Base-by-base conservation (phyloP, 1,284 basidiomycete species). In the Cutaneotrichosporon spelunceum region DNA sequence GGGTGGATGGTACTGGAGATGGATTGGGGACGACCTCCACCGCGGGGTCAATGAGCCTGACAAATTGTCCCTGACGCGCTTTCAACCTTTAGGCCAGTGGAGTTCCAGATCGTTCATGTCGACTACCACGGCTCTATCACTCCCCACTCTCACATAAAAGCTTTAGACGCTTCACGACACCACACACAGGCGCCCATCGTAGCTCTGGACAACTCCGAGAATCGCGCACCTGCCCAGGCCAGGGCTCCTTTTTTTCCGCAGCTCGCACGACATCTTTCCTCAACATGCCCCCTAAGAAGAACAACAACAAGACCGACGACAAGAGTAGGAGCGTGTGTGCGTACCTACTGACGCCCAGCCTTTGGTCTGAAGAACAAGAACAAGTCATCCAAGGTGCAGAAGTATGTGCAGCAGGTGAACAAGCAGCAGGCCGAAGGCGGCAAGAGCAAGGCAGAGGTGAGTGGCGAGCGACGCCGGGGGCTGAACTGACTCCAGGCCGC, bases 331-430 rank as follows among this genome's bases (percentile, higher is more conserved):
- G 13, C 11, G 4, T 9, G 21, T 10, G 8, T 2, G 23, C 21
- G 34, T 21, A 26, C 6, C 36, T 2, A 26, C 60, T 61, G 26
- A 61, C 50, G 10, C 21, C 10, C 42, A 60, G 59, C 88, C 65
- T 95, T 95, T 78, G 91, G 92, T 62, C 84, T 94, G 87, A 93
- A 94, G 84, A 95, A 94, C 81, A 94, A 95, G 90, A 94, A 93
- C 77, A 93, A 93, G 83, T 93, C 91, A 14, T 82, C 89, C 68
- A 97, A 90, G 80, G 94, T 93, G 29, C 90, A 98, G 82, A 87
- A 89, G 74, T 84, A 90, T 67, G 87, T 96, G 24, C 84, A 86
- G 53, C 81, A 83, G 54, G 87, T 97, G 57, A 86, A 94, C 79
- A 84, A 88, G 70, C 90, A 94, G 68, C 76, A 80, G 60, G 60